phyloP scores from a whole-genome alignment of 495 filamentous ascomycete genomes.

The Neurospora pannonica region DNA sequence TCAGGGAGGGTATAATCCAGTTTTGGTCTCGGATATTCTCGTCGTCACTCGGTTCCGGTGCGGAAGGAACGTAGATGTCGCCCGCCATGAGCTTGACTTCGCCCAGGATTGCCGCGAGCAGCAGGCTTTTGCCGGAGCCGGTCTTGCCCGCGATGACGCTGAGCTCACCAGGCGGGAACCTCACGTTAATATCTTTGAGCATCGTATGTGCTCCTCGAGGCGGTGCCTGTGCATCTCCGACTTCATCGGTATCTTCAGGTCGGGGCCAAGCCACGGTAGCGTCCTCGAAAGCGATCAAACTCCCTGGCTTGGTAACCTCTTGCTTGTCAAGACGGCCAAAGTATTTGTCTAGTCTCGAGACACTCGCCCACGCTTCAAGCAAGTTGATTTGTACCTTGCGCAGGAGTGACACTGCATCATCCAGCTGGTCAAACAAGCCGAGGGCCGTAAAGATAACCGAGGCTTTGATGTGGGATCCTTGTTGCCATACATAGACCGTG shows the following conservation, averaged over 20 bases:
- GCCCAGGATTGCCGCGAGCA: constrained; percentile 48
- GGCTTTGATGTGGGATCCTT: constrained; percentile 11
- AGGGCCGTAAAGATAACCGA: constrained; percentile 22
- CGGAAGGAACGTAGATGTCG: constrained; percentile 31
- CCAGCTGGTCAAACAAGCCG: constrained; percentile 21
- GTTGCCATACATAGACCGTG: constrained; percentile 43
- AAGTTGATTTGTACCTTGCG: constrained; percentile 16
- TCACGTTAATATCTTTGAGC: constrained; percentile 44
- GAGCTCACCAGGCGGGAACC: constrained; percentile 48
- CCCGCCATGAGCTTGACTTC: constrained; percentile 43
- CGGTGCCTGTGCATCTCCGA: constrained; percentile 11
- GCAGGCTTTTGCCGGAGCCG: constrained; percentile 49
- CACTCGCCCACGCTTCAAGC: constrained; percentile 20
- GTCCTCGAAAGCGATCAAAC: constrained; percentile 13
- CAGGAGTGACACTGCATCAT: constrained; percentile 14
- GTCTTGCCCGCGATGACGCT: constrained; percentile 50
- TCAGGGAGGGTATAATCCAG: constrained; percentile 50
- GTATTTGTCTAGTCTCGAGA: constrained; percentile 19
- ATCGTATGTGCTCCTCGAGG: constrained; percentile 11
- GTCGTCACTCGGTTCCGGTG: constrained; percentile 19
- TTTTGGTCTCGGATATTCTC: constrained; percentile 29
- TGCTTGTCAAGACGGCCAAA: constrained; percentile 15
- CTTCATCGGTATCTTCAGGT: constrained; percentile 8
- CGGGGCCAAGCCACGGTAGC: constrained; percentile 21
- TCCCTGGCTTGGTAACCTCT: constrained; percentile 5